Base-by-base conservation (phyloP, 129 eudicot genomes). In the Gnaphalium uliginosum region DNA sequence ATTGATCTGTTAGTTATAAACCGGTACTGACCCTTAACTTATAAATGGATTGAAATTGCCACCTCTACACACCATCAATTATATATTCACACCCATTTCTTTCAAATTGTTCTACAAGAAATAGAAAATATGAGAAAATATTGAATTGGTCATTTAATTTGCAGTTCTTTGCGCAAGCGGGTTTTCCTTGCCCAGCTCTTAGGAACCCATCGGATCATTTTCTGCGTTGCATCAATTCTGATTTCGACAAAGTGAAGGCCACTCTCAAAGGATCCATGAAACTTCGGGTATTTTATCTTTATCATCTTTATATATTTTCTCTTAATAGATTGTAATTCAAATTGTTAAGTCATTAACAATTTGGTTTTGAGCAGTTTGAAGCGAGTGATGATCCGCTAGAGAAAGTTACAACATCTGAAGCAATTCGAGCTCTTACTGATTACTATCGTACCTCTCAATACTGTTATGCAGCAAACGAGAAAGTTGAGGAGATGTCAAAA, bases 251-350 rank as follows among this genome's bases (percentile, higher is more conserved):
- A 83, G 97, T 91, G 24, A 95, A 95, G 86, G 96, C 97, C 37
- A 91, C 97, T 26, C 90, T 95, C 5, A 95, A 91, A 86, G 99
- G 99, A 64, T 95, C 99, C 41, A 95, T 95, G 99, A 95, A 95
- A 85, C 80, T 95, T 19, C 68, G 97, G 97, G 99, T 95, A 95
- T 19, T 66, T 37, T 19, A n/a, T 3, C 26, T 2, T 30, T 21
- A 22, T 48, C 33, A 25, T 51, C 1, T 41, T 41, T 41, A 10
- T 23, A 64, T 29, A 24, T 9, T 69, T 18, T 51, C n/a, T 15
- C 8, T 27, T 25, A 6, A 57, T 69, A 27, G 21, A 25, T 25
- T 56, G 53, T 35, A 33, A 35, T 22, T 79, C 43, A 53, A 24
- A 24, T 22, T 33, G 73, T n/a, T 53, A 22, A 0, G 10, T 56